phyloP scores from a whole-genome alignment of 441 rosid genomes.

The Breynia disticha region DNA sequence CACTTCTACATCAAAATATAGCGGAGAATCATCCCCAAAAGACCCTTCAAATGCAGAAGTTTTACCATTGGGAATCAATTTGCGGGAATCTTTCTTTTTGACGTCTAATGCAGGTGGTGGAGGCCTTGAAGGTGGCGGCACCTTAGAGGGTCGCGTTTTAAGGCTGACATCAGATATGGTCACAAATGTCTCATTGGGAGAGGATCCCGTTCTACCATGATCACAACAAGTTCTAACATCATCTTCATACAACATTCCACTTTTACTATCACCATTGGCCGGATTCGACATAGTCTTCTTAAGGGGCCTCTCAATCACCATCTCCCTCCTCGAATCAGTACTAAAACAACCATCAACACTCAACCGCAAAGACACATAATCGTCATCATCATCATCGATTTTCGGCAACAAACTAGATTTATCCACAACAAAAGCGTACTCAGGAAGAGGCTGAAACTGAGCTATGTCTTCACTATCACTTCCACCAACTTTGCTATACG shows the following conservation, averaged over 20 bases:
- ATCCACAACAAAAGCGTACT: conserved; percentile 48
- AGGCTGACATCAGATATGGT: conserved; percentile 74
- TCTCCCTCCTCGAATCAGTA: conserved; percentile 23
- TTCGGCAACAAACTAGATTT: conserved; percentile 26
- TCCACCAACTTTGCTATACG: conserved; percentile 50
- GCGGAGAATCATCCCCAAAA: conserved; percentile 43
- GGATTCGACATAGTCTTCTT: conserved; percentile 45
- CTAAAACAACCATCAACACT: conserved; percentile 25
- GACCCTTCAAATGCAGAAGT: conserved; percentile 34
- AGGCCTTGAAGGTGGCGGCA: conserved; percentile 84
- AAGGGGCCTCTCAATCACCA: conserved; percentile 28
- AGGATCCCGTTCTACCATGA: conserved; percentile 31
- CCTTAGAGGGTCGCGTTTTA: conserved; percentile 59
- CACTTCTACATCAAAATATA: conserved; percentile 78
- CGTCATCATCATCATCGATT: conserved; percentile 17
- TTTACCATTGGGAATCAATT: conserved; percentile 27
- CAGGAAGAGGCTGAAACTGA: conserved; percentile 45
- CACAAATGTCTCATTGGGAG: conserved; percentile 43
- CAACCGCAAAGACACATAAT: conserved; percentile 16
- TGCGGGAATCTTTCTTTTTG: conserved; percentile 26
- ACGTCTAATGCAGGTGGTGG: conserved; percentile 38
- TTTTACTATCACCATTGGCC: conserved; percentile 13
- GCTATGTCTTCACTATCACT: conserved; percentile 27
- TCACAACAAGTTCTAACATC: conserved; percentile 23
- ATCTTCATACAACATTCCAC: conserved; percentile 19